These are phyloP conservation scores for Penicillium sp. DNA, from an alignment of 2,329 filamentous ascomycete species.

Conservation along the genomic window DNA sequence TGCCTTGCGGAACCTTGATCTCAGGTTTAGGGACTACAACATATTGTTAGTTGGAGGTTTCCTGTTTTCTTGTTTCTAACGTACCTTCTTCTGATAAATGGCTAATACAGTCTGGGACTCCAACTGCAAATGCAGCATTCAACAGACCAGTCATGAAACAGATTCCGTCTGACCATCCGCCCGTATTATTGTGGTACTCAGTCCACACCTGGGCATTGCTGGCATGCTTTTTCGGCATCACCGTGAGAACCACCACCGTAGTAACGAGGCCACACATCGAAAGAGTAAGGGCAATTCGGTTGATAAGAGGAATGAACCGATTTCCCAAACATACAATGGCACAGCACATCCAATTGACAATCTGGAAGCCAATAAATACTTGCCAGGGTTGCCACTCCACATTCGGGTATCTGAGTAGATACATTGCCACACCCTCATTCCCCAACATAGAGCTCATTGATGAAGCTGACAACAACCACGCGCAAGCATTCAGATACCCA, in stretches of 20 bases:
- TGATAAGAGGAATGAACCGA: slow-evolving; percentile 47
- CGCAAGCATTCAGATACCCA: slow-evolving; percentile 36
- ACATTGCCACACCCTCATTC: slow-evolving; percentile 34
- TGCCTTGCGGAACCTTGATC: slow-evolving; percentile 45
- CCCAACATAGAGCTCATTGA: slow-evolving; percentile 35
- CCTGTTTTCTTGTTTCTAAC: background rate
- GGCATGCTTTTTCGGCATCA: slow-evolving; percentile 47
- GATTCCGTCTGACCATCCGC: slow-evolving; percentile 33
- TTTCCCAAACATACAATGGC: slow-evolving; percentile 55
- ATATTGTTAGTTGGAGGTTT: background rate
- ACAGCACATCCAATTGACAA: slow-evolving; percentile 53
- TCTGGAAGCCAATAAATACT: slow-evolving; percentile 39
- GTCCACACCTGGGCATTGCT: slow-evolving; percentile 29
- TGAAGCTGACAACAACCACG: slow-evolving; percentile 32
- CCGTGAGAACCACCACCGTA: slow-evolving; percentile 48
- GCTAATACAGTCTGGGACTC: slow-evolving; percentile 61
- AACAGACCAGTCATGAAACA: slow-evolving; percentile 59
- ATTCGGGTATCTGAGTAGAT: slow-evolving; percentile 24
- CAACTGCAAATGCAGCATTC: slow-evolving; percentile 66
- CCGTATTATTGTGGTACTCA: slow-evolving; percentile 29
- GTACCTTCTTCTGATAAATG: slow-evolving; percentile 59
- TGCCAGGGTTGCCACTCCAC: slow-evolving; percentile 31
- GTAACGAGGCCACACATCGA: slow-evolving; percentile 49
- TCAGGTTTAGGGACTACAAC: slow-evolving; percentile 27
- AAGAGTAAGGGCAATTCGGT: slow-evolving; percentile 54